Conservation (phyloP, 805 yeast genomes). For the Starmerella floris region DNA sequence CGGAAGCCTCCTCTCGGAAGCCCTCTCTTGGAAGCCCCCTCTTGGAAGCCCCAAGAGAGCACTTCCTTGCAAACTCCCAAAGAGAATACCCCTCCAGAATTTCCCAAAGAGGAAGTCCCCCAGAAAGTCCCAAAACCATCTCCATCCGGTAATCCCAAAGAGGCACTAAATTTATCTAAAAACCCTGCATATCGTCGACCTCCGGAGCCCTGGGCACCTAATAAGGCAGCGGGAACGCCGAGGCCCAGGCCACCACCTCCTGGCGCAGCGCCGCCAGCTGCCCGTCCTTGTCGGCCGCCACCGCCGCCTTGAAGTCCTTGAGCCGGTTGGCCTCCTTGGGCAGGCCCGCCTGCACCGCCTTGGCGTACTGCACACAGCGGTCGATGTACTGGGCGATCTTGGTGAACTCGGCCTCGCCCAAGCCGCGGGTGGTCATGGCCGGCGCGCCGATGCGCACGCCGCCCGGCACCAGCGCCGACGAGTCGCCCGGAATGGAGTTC, state of each 20-base stretch:
- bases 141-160: too few species aligned
- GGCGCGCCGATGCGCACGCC: conserved; percentile 98
- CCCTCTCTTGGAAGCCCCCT: too few species aligned
- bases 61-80: too few species aligned
- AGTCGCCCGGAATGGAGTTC: conserved; percentile 96
- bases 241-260: conserved; percentile 82
- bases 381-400: conserved; percentile 71
- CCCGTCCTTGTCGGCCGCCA: conserved; percentile 50
- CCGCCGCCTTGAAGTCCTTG: conserved; percentile 84
- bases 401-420: conserved; percentile 73
- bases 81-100: too few species aligned
- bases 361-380: conserved; percentile 63
- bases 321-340: conserved; percentile 85
- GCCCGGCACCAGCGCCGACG: conserved; percentile 90
- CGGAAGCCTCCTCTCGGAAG: too few species aligned
- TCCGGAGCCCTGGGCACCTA: too few species aligned
- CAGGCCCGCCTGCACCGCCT: conserved; percentile 57
- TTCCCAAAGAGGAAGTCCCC: too few species aligned
- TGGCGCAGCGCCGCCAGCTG: conserved; percentile 53
- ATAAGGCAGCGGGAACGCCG: conserved; percentile 33
- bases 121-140: too few species aligned
- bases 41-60: too few species aligned
- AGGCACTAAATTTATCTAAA: too few species aligned
- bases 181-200: too few species aligned
- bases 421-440: conserved; percentile 96